These are phyloP conservation scores for Trichodelitschia bisporula DNA, from an alignment of 495 filamentous ascomycete genomes.

Conservation along the genomic window DNA sequence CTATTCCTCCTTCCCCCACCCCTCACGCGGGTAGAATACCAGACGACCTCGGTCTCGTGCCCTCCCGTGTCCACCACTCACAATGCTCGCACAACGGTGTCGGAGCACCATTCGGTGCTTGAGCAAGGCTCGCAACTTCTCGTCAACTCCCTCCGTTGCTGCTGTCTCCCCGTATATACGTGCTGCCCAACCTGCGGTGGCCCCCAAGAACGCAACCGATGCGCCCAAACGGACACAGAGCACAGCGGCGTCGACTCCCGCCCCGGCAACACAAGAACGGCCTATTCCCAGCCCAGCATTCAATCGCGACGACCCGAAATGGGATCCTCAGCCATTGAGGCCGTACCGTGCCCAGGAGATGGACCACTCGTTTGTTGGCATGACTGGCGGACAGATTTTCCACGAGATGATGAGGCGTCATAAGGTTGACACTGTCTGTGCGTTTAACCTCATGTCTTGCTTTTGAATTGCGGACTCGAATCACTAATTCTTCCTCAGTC, in stretches of 20 bases:
- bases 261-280: slow-evolving; percentile 7
- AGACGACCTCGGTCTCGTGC: too few relatives aligned
- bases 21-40: too few relatives aligned
- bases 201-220: slow-evolving; percentile 8
- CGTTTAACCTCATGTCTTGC: slow-evolving; percentile 4
- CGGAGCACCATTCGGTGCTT: too few relatives aligned
- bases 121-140: slow-evolving; percentile 8
- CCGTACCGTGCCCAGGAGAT: slow-evolving; percentile 16
- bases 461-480: too few relatives aligned
- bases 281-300: slow-evolving; percentile 16
- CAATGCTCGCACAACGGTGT: too few relatives aligned
- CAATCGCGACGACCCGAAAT: slow-evolving; percentile 16
- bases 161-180: slow-evolving; percentile 15
- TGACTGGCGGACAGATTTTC: slow-evolving; percentile 90
- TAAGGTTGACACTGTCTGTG: slow-evolving; percentile 59
- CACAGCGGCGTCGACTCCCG: slow-evolving; percentile 12
- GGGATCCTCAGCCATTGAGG: slow-evolving; percentile 14
- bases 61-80: too few relatives aligned
- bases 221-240: slow-evolving; percentile 10
- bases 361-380: slow-evolving; percentile 53
- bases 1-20: too few relatives aligned
- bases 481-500: too few relatives aligned
- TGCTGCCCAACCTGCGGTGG: slow-evolving; percentile 4
- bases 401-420: slow-evolving; percentile 97
- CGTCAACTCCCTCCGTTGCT: slow-evolving; percentile 6